Evolutionary conservation across 164 flowering plant genomes (phyloP), one percentile per base, ranked within the genome.

Genomic region (Vitis rupestris): DNA sequence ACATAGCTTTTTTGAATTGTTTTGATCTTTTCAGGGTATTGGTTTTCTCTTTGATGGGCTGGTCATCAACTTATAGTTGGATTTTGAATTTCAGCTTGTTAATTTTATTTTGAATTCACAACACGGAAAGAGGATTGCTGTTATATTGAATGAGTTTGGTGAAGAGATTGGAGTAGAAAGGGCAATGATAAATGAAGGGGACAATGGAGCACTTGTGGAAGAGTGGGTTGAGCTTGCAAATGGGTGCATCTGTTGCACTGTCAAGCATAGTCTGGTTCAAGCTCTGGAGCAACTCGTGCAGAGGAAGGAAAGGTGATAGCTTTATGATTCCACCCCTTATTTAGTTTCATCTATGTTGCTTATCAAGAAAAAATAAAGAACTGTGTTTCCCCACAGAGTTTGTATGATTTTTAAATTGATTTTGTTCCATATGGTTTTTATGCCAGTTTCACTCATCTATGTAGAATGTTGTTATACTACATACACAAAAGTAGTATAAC

Each of bases 221-320:
- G 99, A 95, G 69, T 95, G 99, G 99, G 99, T 95, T 27, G 99
- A 95, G 84, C 86, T 93, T 3, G 93, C 97, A n/a, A 95, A 95
- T 86, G 99, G 98, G 3, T 95, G 99, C 78, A 79, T 95, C 73
- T 95, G 99, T 74, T 95, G 99, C 81, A 93, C 97, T 56, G 99
- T 95, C 31, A 93, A 93, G 77, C 98, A 95, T 68, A 91, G 98
- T 79, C 69, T 95, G 58, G 99, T 95, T 73, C 99, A 93, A 80
- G 99, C 99, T 10, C 79, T 95, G 31, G 98, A 95, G 81, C 98
- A 93, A 67, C 96, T 93, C 66, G 85, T 95, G 1, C 89, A 88
- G 72, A 84, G 87, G 67, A 95, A 95, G 67, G 92, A 90, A 62
- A 90, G 97, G 98, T 92, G 58, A 68, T 68, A 57, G 70, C 62